Percentiles rank a stretch among this genome's conserved stretches.
phyloP scores from a whole-genome alignment of 2,329 filamentous ascomycete species.

The Pyrenochaeta sp. region DNA sequence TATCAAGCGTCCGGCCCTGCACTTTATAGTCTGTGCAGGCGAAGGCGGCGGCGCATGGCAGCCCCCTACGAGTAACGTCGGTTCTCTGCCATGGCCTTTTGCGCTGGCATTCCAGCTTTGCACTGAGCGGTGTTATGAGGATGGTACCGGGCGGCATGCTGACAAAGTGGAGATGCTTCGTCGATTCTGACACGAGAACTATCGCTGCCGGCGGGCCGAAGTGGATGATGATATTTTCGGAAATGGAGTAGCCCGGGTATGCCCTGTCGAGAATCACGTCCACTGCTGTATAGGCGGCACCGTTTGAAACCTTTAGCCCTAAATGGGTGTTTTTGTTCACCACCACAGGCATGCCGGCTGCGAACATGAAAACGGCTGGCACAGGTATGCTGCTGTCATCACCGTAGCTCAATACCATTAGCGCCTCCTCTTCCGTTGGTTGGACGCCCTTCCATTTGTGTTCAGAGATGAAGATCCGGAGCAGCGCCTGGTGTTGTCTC shows the following conservation, averaged over 20 bases:
- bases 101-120: background rate
- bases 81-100: background rate
- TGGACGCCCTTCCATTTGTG: constrained; percentile 9
- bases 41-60: constrained; percentile 8
- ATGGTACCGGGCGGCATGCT: constrained; percentile 8
- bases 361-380: constrained; percentile 7
- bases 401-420: constrained; percentile 11
- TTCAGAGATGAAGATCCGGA: constrained; percentile 10
- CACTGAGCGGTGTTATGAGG: constrained; percentile 9
- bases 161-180: constrained; percentile 8
- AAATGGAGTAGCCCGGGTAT: constrained; percentile 8
- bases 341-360: constrained; percentile 7
- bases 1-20: constrained; percentile 6
- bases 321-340: constrained; percentile 9
- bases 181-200: constrained; percentile 7
- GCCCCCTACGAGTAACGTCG: constrained; percentile 8
- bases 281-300: constrained; percentile 5
- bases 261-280: constrained; percentile 9
- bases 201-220: constrained; percentile 4
- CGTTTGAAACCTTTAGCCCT: constrained; percentile 11
- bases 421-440: constrained; percentile 11
- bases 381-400: constrained; percentile 6
- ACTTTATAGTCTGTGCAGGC: constrained; percentile 11
- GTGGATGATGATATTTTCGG: constrained; percentile 2
- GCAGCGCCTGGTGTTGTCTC: constrained; percentile 4